These are phyloP conservation scores for Serpula lacrymans DNA, from an alignment of 768 basidiomycete species.

Conservation along the genomic window DNA sequence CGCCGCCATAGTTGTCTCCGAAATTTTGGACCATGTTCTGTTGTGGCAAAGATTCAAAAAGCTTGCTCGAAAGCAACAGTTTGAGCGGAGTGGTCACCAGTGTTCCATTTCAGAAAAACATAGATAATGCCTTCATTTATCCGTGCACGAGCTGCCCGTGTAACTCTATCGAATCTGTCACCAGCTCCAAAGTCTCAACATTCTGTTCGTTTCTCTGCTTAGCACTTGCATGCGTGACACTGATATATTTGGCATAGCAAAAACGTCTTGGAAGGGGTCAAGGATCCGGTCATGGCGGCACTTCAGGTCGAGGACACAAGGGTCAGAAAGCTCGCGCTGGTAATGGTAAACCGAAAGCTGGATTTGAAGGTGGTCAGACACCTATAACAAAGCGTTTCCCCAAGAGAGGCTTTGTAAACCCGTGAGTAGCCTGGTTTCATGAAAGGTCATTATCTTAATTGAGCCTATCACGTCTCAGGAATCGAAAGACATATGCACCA, in stretches of 20 bases:
- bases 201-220: constrained; percentile 41
- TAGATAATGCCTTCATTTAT: constrained; percentile 36
- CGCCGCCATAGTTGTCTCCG: too few relatives aligned
- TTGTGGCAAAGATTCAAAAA: too few relatives aligned
- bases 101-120: too few relatives aligned
- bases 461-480: constrained; percentile 42
- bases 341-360: constrained; percentile 71
- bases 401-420: constrained; percentile 92
- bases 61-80: too few relatives aligned
- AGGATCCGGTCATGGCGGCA: constrained; percentile 88
- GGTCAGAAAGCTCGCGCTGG: constrained; percentile 94
- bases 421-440: constrained; percentile 47
- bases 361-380: constrained; percentile 97
- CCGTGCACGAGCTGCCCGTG: constrained; percentile 32
- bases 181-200: constrained; percentile 71
- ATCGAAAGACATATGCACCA: constrained; percentile 71
- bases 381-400: constrained; percentile 88
- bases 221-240: not conserved
- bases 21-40: too few relatives aligned
- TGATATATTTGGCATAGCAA: constrained; percentile 50
- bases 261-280: constrained; percentile 95
- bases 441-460: not conserved
- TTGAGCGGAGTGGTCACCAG: too few relatives aligned
- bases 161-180: constrained; percentile 68
- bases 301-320: constrained; percentile 91